Evolutionary conservation across 371 early-diverging fungal genomes (phyloP).

Genomic region (Choanephora cucurbitarum): DNA sequence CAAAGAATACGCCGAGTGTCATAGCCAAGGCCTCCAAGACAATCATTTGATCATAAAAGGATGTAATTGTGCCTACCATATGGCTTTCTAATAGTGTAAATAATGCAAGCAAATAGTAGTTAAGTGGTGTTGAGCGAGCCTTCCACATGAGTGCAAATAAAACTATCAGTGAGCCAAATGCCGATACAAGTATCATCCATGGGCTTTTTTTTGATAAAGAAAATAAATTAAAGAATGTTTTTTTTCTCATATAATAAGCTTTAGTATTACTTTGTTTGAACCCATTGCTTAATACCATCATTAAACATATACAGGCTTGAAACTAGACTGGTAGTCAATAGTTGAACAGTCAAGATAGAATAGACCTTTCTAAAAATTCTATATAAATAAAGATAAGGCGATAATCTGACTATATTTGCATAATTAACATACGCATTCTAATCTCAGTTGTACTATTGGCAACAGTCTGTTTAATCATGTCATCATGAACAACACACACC

Average conservation of each 20-base stretch:
- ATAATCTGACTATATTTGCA: background rate
- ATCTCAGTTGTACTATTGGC: constrained; percentile 55
- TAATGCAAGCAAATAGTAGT: constrained; percentile 57
- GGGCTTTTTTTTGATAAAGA: constrained; percentile 28
- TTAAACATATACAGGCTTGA: constrained; percentile 62
- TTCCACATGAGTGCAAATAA: constrained; percentile 63
- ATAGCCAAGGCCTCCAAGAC: constrained; percentile 78
- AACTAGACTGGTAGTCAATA: constrained; percentile 58
- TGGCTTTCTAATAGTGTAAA: constrained; percentile 75
- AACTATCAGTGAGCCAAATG: constrained; percentile 49
- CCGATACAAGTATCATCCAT: constrained; percentile 42
- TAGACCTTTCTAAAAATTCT: constrained; percentile 83
- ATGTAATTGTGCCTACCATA: constrained; percentile 61
- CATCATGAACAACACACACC: constrained; percentile 39
- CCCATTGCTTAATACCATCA: constrained; percentile 43
- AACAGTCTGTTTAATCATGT: constrained; percentile 60
- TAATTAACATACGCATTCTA: constrained; percentile 42
- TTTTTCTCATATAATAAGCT: too few species aligned
- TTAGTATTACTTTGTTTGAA: constrained; percentile 54
- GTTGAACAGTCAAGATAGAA: constrained; percentile 66
- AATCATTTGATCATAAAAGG: constrained; percentile 52
- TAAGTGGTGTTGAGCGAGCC: constrained; percentile 66
- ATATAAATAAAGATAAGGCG: background rate
- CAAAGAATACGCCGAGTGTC: constrained; percentile 73
- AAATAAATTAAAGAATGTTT: background rate